phyloP scores from a whole-genome alignment of 2,329 filamentous ascomycete genomes.

The Mycosphaerella arachidis region DNA sequence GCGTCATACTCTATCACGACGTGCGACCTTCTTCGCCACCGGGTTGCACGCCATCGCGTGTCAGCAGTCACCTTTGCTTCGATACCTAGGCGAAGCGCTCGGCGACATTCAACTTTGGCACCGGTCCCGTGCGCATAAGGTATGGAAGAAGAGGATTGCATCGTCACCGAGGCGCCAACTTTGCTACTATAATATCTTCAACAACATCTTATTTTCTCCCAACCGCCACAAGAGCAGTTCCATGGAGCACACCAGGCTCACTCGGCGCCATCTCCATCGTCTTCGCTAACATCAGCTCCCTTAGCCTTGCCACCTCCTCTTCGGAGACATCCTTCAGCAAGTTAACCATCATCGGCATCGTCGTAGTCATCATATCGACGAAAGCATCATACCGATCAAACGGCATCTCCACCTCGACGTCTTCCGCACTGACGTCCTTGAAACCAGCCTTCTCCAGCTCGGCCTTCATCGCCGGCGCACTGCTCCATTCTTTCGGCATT shows the following conservation, averaged over 20 bases:
- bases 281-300: conserved; percentile 16
- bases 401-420: conserved; percentile 24
- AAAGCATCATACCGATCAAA: conserved; percentile 20
- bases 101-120: too few relatives aligned
- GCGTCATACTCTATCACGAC: too few relatives aligned
- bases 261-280: conserved; percentile 20
- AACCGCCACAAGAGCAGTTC: conserved; percentile 25
- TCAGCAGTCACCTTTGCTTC: too few relatives aligned
- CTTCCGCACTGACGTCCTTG: conserved; percentile 20
- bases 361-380: conserved; percentile 19
- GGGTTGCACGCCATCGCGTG: too few relatives aligned
- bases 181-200: not conserved
- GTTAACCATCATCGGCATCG: conserved; percentile 25
- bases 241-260: conserved; percentile 26
- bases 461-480: conserved; percentile 11
- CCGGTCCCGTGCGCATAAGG: too few relatives aligned
- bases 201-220: conserved; percentile 23
- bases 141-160: too few relatives aligned
- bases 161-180: not conserved
- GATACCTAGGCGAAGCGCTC: too few relatives aligned
- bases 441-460: conserved; percentile 30
- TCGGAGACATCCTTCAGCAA: conserved; percentile 21
- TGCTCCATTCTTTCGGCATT: conserved; percentile 27
- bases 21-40: too few relatives aligned
- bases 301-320: conserved; percentile 20